A percentile compares a stretch with the other conserved stretches of the same genome.
phyloP scores from a whole-genome alignment of 805 yeast species.

The Yamadazyma sp. region DNA sequence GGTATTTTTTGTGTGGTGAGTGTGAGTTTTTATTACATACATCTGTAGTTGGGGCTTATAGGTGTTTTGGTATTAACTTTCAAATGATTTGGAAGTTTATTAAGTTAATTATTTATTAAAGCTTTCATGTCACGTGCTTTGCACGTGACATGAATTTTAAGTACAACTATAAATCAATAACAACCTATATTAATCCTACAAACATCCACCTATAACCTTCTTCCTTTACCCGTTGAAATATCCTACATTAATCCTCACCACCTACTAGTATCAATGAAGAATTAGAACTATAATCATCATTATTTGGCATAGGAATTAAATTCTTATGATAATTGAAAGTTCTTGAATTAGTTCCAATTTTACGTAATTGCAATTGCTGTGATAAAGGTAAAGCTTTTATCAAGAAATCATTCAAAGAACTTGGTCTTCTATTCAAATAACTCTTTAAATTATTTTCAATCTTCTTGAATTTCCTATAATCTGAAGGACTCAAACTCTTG shows the following conservation, averaged over 20 bases:
- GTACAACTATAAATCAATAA: no score
- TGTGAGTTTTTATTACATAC: neutral
- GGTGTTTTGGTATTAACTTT: no score
- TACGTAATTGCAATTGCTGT: conserved; percentile 2
- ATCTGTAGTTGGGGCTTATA: no score
- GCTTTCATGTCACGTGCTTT: no score
- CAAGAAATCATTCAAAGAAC: conserved; percentile 13
- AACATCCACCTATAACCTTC: no score
- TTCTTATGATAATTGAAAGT: conserved; percentile 13
- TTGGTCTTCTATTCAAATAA: conserved; percentile 12
- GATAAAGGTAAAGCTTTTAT: conserved; percentile 10
- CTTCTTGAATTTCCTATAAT: conserved; percentile 22
- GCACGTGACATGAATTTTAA: no score
- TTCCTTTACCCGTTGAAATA: no score
- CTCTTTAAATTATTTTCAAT: conserved; percentile 16
- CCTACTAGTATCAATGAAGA: conserved; percentile 22
- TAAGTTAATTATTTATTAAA: no score
- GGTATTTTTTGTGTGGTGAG: no score
- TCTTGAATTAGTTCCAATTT: conserved; percentile 8
- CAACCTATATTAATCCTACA: no score
- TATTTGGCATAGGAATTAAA: conserved; percentile 9
- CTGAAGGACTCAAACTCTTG: conserved; percentile 19
- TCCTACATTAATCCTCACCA: conserved; percentile 6
- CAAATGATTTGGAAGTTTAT: no score
- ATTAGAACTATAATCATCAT: conserved; percentile 10